Percentiles rank a stretch among this genome's conserved stretches.
These are phyloP conservation scores for Psilocybe mexicana DNA, from an alignment of 1,284 basidiomycete genomes.

Conservation along the genomic window DNA sequence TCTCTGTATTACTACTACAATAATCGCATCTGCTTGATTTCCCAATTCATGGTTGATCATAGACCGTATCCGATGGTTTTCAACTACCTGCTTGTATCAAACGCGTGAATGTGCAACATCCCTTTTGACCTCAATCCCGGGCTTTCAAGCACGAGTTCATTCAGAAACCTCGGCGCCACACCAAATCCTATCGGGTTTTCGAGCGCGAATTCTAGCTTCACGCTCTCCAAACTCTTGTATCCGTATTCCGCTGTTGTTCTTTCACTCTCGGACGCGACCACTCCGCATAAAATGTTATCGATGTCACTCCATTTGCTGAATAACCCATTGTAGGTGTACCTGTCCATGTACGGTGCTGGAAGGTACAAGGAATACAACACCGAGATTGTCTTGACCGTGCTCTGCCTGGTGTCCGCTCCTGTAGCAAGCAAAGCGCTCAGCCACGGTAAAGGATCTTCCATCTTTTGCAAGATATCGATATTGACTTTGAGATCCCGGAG, in stretches of 20 bases:
- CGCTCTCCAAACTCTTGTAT: constrained; percentile 22
- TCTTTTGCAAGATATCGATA: constrained; percentile 28
- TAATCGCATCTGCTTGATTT: too few species aligned
- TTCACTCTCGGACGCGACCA: background rate
- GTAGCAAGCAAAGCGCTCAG: constrained; percentile 24
- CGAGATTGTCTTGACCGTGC: constrained; percentile 19
- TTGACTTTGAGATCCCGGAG: constrained; percentile 24
- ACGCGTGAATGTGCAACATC: constrained; percentile 24
- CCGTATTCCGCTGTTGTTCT: constrained; percentile 2
- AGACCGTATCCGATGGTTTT: background rate
- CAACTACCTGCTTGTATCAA: constrained; percentile 25
- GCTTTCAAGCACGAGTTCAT: constrained; percentile 27
- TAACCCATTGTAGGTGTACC: constrained; percentile 24
- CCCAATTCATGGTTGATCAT: background rate
- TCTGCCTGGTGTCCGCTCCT: constrained; percentile 15
- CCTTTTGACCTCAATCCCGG: constrained; percentile 23
- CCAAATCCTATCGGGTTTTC: constrained; percentile 30
- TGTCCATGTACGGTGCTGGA: constrained; percentile 31
- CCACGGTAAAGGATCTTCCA: constrained; percentile 30
- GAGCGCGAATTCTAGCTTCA: constrained; percentile 27
- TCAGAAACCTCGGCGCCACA: constrained; percentile 29
- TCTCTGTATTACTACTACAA: background rate
- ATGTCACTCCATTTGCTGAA: constrained; percentile 27
- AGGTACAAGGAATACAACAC: constrained; percentile 28
- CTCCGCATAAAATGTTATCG: constrained; percentile 21